Conservation (phyloP, 1,284 basidiomycete genomes). For the Trametes polyzona region DNA sequence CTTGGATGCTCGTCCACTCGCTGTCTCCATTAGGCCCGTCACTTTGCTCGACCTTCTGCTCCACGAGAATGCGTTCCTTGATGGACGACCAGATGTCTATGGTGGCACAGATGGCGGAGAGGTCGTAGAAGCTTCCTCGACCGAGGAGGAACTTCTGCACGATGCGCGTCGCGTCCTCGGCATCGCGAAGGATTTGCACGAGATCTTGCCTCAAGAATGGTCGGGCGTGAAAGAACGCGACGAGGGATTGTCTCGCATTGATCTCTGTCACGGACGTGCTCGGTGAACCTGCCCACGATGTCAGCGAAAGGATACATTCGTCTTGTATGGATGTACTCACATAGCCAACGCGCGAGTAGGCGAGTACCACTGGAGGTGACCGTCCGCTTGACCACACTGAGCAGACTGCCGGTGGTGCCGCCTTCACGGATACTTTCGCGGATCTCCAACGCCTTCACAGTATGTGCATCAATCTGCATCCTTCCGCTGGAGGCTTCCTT, state of each 20-base stretch:
- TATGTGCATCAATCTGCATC: constrained; percentile 92
- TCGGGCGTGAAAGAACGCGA: constrained; percentile 73
- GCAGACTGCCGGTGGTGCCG: constrained; percentile 72
- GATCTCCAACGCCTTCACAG: constrained; percentile 89
- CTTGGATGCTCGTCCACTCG: constrained; percentile 61
- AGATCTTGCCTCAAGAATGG: constrained; percentile 76
- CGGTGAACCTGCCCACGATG: constrained; percentile 70
- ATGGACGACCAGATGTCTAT: constrained; percentile 63
- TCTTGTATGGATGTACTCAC: constrained; percentile 46
- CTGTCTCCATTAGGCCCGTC: constrained; percentile 41
- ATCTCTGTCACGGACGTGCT: constrained; percentile 80
- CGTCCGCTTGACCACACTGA: constrained; percentile 81
- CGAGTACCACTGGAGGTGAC: constrained; percentile 82
- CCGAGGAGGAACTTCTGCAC: constrained; percentile 80
- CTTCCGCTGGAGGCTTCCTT: constrained; percentile 59
- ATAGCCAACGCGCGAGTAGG: constrained; percentile 75
- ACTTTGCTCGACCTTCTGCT: constrained; percentile 53
- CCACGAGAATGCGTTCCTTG: constrained; percentile 52
- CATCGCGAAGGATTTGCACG: constrained; percentile 54
- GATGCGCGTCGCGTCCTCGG: constrained; percentile 79
- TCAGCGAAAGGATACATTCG: background rate
- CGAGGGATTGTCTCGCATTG: constrained; percentile 74
- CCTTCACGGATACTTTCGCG: constrained; percentile 79
- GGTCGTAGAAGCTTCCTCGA: constrained; percentile 69
- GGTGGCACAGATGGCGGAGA: constrained; percentile 64